Evolutionary conservation across 148 eudicot genomes (phyloP), one percentile per base, ranked within the genome.

Genomic region (Oxyria digyna): DNA sequence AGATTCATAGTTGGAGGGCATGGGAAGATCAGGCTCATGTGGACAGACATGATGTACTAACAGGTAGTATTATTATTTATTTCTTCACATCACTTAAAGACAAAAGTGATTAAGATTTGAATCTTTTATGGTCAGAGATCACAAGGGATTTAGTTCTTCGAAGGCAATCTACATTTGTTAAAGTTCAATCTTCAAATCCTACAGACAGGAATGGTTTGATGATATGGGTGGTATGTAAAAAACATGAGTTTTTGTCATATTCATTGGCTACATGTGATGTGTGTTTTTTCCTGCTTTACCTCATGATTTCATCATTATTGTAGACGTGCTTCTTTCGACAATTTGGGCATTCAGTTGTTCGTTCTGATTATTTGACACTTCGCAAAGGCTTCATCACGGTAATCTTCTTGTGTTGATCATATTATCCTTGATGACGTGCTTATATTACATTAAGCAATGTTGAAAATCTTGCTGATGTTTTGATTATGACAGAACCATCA

Each of bases 311-410:
- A 4, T 46, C 20, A 46, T 46, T 46, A 67, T 74, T 75, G 70
- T 85, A 94, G 98, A 85, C 83, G 32, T 90, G 98, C 78, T 91
- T 94, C 86, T 94, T 94, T 78, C 81, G 99, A 64, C 99, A 94
- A 72, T 94, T 91, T 78, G 96, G 97, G 64, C 84, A 69, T 66
- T 88, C 99, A 59, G 97, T 94, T 73, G 96, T 87, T 78, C 93
- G 89, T 68, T 85, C 96, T 65, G 99, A 94, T 78, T 94, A 94
- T 75, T 92, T 94, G 72, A 88, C 96, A 17, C 96, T 94, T 41
- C 97, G 99, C 68, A 89, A 91, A 83, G 99, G 96, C 72, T 94
- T 90, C 83, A 94, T 94, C 81, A 75, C 71, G 85, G 99, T 93
- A 86, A 54, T 77, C 65, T 64, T 63, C 62, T 63, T n/a, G n/a